These are phyloP conservation scores for Coemansia sp. DNA, from an alignment of 192 early-diverging fungal species.

Conservation along the genomic window DNA sequence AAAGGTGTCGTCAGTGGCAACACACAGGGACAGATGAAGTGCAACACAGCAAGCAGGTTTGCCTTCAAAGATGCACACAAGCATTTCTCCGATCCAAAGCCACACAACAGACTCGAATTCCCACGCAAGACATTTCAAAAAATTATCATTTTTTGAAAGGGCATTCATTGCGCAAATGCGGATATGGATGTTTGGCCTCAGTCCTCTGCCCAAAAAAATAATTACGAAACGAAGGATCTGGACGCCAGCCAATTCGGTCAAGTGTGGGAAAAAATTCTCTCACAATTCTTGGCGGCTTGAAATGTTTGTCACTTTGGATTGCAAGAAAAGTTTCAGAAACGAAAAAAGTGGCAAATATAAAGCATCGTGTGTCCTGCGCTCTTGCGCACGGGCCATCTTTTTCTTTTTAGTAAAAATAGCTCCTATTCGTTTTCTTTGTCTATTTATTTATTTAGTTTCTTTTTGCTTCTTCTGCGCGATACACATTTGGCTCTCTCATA, in stretches of 20 bases:
- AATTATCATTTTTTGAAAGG: not conserved
- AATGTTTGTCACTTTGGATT: not conserved
- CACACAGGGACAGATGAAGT: no score
- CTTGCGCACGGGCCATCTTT: not conserved
- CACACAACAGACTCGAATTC: not conserved
- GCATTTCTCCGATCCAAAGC: not conserved
- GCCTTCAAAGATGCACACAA: not conserved
- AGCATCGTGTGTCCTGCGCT: no score
- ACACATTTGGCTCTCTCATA: not conserved
- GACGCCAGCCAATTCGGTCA: not conserved
- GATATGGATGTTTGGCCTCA: not conserved
- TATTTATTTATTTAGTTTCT: not conserved
- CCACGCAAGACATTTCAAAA: not conserved
- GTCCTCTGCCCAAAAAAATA: not conserved
- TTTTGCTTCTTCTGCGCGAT: not conserved
- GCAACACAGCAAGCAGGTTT: no score
- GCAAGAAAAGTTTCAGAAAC: not conserved
- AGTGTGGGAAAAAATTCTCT: not conserved
- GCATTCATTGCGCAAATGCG: not conserved
- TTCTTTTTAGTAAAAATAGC: not conserved
- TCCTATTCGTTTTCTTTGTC: not conserved
- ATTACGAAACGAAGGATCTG: not conserved
- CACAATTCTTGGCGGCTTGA: no score
- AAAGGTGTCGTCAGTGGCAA: not conserved
- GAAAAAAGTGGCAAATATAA: not conserved